These are phyloP conservation scores for Trametes polyzona DNA, from an alignment of 1,284 basidiomycete species.

Conservation along the genomic window DNA sequence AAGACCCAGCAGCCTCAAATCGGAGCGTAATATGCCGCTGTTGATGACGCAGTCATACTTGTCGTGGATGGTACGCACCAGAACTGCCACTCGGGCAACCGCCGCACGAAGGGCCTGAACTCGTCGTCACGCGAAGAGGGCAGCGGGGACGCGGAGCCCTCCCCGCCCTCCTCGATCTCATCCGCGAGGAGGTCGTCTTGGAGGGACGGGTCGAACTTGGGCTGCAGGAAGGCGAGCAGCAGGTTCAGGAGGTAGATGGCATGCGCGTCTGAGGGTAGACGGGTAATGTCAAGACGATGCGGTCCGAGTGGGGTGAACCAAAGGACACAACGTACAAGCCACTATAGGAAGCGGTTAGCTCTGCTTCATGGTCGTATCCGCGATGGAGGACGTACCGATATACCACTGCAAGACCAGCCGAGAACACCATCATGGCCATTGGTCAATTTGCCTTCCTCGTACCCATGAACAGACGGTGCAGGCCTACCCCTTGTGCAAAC, in stretches of 20 bases:
- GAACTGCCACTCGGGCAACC: conserved; percentile 96
- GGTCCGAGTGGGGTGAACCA: too few species aligned
- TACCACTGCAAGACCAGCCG: conserved; percentile 74
- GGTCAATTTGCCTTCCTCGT: neutral
- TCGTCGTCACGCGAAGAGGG: conserved; percentile 84
- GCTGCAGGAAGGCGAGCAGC: conserved; percentile 87
- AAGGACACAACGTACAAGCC: conserved; percentile 73
- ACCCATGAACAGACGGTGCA: neutral
- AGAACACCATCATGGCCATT: neutral
- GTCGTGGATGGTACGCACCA: conserved; percentile 60
- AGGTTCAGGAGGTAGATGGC: conserved; percentile 94
- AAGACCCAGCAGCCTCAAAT: too few species aligned
- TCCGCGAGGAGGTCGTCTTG: conserved; percentile 93
- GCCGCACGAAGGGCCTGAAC: conserved; percentile 94
- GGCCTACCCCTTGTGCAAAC: conserved; percentile 85
- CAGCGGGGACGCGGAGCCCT: conserved; percentile 39
- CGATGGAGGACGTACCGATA: conserved; percentile 62
- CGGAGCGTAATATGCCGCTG: too few species aligned
- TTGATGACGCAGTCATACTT: neutral
- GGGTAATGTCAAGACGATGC: too few species aligned
- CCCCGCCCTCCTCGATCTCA: conserved; percentile 93
- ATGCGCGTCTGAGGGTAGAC: conserved; percentile 80
- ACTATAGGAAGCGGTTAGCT: conserved; percentile 43
- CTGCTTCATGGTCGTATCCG: neutral
- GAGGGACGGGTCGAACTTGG: conserved; percentile 95